Evolutionary conservation across 768 basidiomycete genomes (phyloP).

Genomic region (Leccinum barrowsii): DNA sequence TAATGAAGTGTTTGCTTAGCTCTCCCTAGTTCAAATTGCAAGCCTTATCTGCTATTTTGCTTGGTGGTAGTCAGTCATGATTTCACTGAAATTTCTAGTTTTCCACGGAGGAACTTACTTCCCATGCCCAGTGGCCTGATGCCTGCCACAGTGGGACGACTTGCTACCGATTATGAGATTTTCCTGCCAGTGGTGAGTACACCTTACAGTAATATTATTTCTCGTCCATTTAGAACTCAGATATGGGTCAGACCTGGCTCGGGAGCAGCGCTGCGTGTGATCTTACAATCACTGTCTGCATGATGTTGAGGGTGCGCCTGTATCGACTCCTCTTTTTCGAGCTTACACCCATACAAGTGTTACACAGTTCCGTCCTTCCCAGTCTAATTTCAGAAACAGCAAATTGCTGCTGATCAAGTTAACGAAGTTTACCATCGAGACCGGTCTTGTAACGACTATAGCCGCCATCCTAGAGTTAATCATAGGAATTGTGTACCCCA

Average conservation of each 20-base stretch:
- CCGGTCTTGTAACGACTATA: slow-evolving; percentile 11
- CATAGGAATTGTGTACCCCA: background rate
- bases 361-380: background rate
- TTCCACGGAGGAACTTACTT: no score
- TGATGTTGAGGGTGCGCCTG: background rate
- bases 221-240: background rate
- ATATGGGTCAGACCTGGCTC: background rate
- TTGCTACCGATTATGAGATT: no score
- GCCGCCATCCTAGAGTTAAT: slow-evolving; percentile 9
- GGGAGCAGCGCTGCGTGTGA: background rate
- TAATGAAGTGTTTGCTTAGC: no score
- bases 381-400: background rate
- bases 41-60: no score
- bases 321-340: background rate
- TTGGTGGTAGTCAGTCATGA: no score
- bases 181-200: slow-evolving; percentile 2
- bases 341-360: background rate
- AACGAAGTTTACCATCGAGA: slow-evolving; percentile 14
- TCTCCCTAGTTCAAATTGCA: no score
- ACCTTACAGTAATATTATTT: no score
- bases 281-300: background rate
- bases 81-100: no score
- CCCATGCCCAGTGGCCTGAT: no score
- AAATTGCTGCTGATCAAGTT: slow-evolving; percentile 1
- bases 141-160: no score